Evolutionary conservation across 2,329 filamentous ascomycete genomes (phyloP), one percentile per base, ranked within the genome.

Genomic region (Karstenula rhodostoma): DNA sequence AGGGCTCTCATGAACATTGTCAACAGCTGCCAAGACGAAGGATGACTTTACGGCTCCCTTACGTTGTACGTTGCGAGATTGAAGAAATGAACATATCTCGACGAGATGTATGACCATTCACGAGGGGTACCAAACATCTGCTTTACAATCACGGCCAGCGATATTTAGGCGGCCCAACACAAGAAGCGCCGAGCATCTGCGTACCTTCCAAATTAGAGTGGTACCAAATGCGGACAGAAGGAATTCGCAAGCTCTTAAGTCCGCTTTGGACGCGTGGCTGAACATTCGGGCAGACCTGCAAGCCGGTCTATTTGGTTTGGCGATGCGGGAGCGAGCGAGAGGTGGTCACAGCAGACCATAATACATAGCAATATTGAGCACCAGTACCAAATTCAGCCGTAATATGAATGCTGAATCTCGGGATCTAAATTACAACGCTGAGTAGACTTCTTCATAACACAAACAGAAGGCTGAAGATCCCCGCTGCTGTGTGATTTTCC

Each of bases 1-100:
- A 57, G 75, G 75, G 23, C 61, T 77, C 61, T 78, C 75, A 29
- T 78, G 52, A 55, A 12, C 42, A 10, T 13, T 37, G n/a, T 15
- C 13, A 25, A 19, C 42, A 6, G 27, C 5, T 35, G 5, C 33
- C 17, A 8, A 2, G 10, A 7, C 13, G 50, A 15, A 19, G 13
- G 12, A 37, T 42, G 6, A 1, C 22, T 44, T 13, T 23, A 23
- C n/a, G 51, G 33, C 17, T 33, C n/a, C 27, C 6, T 27, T 53
- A 9, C 13, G 19, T 3, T 50, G 10, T 32, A 17, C 23, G 8
- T 3, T 12, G n/a, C 19, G 42, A 4, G 8, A 23, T 23, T 44
- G n/a, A 10, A 4, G 23, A 44, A 22, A 7, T 2, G 42, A 6
- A 23, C 8, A 13, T 9, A 13, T 44, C n/a, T 9, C 4, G 42